phyloP scores from a whole-genome alignment of 192 early-diverging fungal species.

The Physocladia obscura region DNA sequence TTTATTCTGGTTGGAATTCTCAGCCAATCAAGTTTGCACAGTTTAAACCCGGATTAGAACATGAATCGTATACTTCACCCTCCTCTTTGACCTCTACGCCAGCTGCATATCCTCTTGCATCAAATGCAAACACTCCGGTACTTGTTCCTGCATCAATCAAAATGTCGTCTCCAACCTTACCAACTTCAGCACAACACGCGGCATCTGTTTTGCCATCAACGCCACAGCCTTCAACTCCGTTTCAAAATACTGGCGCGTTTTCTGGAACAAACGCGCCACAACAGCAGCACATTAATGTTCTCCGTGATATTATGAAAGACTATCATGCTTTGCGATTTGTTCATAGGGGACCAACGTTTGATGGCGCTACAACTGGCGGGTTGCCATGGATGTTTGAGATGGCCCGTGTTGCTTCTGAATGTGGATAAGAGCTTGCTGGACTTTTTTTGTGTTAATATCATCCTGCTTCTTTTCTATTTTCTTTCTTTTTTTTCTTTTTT shows the following conservation, averaged over 20 bases:
- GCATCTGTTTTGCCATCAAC: background rate
- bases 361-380: background rate
- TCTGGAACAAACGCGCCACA: background rate
- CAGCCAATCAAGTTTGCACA: background rate
- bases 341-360: background rate
- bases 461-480: background rate
- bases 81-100: constrained; percentile 4
- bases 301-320: constrained; percentile 22
- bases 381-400: constrained; percentile 15
- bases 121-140: constrained; percentile 18
- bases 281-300: background rate
- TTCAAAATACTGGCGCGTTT: background rate
- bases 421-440: background rate
- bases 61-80: background rate
- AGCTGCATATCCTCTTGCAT: background rate
- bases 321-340: constrained; percentile 9
- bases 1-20: constrained; percentile 14
- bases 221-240: constrained; percentile 17
- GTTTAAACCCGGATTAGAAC: background rate
- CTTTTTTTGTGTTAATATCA: background rate
- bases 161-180: background rate
- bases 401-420: constrained; percentile 1
- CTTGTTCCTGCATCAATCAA: background rate
- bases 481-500: background rate
- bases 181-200: background rate